Base-by-base conservation (phyloP, 352 stramenopile genomes). In the Blastocystis sp. region DNA sequence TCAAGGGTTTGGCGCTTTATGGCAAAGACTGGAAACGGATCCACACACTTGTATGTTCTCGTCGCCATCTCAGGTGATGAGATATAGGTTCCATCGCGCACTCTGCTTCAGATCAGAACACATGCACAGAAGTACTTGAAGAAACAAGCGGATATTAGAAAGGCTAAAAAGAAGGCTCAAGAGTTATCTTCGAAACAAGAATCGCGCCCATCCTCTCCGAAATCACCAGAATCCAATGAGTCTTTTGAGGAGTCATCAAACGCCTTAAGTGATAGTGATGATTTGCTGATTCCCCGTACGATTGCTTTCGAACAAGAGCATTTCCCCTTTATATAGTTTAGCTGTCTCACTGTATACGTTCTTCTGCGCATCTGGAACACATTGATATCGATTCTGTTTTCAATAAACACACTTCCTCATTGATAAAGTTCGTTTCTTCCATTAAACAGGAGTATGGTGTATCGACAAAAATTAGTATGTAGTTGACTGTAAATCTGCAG, bases 61-160 rank as follows among this genome's bases (percentile, higher is more conserved):
- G 20, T 59, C 34, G 5, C 43, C 9, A 69, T 34, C 7, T 4
- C 3, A 26, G 3, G 18, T 54, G 7, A 9, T 78, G 26, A 30
- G 50, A 34, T 41, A 20, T 78, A 89, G 78, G 66, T 89, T 18
- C 78, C 78, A n/a, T 55, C 63, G 20, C 59, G 78, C 7, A 79
- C 78, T 20, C 47, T 96, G 2, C 93, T 95, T 43, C 94, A 96
- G 87, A 96, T 96, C 81, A 93, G 94, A n/a, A 96, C 93, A 0
- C 94, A 96, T 65, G 94, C 94, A 0, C 94, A 96, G 75, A 96
- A 96, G 68, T 96, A 95, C 88, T 90, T 96, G 18, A 93, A 96
- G 79, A 96, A 96, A 91, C 93, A 96, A 75, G 93, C 91, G 69
- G 20, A n/a, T n/a, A 13, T 59, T n/a, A 59, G 50, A n/a, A 59